Conservation (phyloP, 75 land plant species). For the Ceratopteris richardii region DNA sequence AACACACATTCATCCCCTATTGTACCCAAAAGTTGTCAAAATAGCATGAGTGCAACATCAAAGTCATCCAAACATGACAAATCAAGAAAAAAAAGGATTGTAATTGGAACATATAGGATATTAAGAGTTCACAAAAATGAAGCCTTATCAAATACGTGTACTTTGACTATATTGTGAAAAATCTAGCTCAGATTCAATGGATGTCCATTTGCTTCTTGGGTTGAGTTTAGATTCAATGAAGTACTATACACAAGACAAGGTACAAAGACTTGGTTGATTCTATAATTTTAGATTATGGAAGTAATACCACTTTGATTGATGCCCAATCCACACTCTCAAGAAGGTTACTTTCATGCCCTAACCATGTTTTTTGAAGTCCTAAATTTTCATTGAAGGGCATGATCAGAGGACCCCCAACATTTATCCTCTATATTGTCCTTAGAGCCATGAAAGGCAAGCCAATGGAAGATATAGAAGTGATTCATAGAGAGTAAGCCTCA, state of each 20-base stretch:
- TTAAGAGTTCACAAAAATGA: too few species aligned
- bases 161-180: conserved; percentile 38
- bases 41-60: too few species aligned
- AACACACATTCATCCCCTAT: too few species aligned
- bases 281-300: conserved; percentile 37
- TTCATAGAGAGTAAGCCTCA: conserved; percentile 18
- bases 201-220: conserved; percentile 17
- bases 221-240: conserved; percentile 45
- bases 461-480: conserved; percentile 1
- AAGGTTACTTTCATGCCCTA: conserved; percentile 31
- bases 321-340: conserved; percentile 8
- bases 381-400: conserved; percentile 57
- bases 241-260: conserved; percentile 65
- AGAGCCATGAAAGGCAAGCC: conserved; percentile 27
- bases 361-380: conserved; percentile 55
- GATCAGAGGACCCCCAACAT: conserved; percentile 57
- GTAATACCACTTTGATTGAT: conserved; percentile 29
- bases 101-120: too few species aligned
- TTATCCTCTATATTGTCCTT: conserved; percentile 54
- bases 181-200: conserved; percentile 76
- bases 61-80: too few species aligned
- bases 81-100: too few species aligned
- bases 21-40: too few species aligned
- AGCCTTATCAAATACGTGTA: conserved; percentile 53
- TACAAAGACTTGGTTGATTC: conserved; percentile 44